Percentiles rank a stretch among this genome's conserved stretches.
Evolutionary conservation across 345 rosid genomes (phyloP).

Genomic region (Eucalyptus urophylla): DNA sequence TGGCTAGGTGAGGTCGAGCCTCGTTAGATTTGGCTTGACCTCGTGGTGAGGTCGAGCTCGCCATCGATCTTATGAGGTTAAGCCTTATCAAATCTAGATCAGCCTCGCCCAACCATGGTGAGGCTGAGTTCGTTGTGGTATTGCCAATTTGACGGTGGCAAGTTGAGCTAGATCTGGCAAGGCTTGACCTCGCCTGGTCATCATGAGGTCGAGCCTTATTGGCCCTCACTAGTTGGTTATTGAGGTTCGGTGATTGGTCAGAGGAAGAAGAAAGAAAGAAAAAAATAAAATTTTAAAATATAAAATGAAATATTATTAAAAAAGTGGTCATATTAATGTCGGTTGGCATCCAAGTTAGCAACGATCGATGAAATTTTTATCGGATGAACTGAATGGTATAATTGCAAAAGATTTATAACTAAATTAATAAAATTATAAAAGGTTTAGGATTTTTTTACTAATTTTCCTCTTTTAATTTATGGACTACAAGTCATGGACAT

Average conservation of each 20-base stretch:
- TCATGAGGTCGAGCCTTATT: too few relatives aligned
- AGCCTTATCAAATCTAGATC: too few relatives aligned
- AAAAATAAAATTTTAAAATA: fast-evolving
- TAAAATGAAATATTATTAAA: too few relatives aligned
- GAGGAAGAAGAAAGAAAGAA: too few relatives aligned
- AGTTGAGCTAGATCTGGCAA: fast-evolving
- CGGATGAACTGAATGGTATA: fast-evolving
- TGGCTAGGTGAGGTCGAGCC: fast-evolving
- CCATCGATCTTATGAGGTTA: fast-evolving
- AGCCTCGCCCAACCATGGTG: fast-evolving
- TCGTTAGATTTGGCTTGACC: fast-evolving
- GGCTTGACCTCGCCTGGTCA: fast-evolving
- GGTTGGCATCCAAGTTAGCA: fast-evolving
- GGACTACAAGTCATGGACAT: neutral
- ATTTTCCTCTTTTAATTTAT: neutral
- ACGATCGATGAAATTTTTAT: fast-evolving
- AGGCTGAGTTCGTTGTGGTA: fast-evolving
- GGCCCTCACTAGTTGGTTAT: too few relatives aligned
- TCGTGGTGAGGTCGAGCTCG: fast-evolving
- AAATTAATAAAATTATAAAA: too few relatives aligned
- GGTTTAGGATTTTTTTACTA: fast-evolving
- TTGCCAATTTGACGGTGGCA: fast-evolving
- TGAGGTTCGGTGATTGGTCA: fast-evolving
- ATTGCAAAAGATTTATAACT: fast-evolving
- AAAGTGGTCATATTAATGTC: fast-evolving